phyloP scores from a whole-genome alignment of 768 basidiomycete genomes.

The Phaffia tasmanica region DNA sequence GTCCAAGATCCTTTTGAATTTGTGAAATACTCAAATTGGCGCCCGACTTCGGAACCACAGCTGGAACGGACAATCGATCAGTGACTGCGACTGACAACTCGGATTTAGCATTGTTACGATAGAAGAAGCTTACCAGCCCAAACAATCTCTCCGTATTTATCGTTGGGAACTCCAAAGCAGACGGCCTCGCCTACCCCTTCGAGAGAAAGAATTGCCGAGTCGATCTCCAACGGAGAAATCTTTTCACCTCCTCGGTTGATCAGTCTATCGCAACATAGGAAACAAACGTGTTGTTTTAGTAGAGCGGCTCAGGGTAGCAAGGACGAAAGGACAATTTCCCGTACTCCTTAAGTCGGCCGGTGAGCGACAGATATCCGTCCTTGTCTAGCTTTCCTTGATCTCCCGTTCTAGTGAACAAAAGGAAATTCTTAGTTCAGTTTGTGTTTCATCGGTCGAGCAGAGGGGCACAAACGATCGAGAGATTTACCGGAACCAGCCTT shows the following conservation, averaged over 20 bases:
- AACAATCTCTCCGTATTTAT: constrained; percentile 30
- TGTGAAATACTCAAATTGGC: neutral
- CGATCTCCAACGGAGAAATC: constrained; percentile 52
- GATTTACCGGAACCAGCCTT: constrained; percentile 18
- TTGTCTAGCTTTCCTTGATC: constrained; percentile 32
- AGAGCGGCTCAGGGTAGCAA: neutral
- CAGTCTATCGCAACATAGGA: constrained; percentile 12
- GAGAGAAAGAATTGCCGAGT: constrained; percentile 44
- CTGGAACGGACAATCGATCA: constrained; percentile 13
- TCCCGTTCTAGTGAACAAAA: constrained; percentile 28
- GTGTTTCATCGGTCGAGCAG: too few species aligned
- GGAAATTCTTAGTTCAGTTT: neutral
- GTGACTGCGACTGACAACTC: constrained; percentile 19
- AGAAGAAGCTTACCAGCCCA: constrained; percentile 23
- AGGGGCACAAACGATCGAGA: neutral
- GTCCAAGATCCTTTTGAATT: constrained; percentile 10
- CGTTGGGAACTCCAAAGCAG: constrained; percentile 29
- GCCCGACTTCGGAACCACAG: neutral
- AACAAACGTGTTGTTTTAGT: neutral
- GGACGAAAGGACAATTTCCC: constrained; percentile 32
- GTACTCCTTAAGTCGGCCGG: constrained; percentile 52
- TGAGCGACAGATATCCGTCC: constrained; percentile 46
- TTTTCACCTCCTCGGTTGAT: constrained; percentile 49
- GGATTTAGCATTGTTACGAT: neutral
- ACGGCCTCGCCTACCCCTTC: constrained; percentile 47